Evolutionary conservation across 2,329 filamentous ascomycete species (phyloP).

Genomic region (Penicillium sp.): DNA sequence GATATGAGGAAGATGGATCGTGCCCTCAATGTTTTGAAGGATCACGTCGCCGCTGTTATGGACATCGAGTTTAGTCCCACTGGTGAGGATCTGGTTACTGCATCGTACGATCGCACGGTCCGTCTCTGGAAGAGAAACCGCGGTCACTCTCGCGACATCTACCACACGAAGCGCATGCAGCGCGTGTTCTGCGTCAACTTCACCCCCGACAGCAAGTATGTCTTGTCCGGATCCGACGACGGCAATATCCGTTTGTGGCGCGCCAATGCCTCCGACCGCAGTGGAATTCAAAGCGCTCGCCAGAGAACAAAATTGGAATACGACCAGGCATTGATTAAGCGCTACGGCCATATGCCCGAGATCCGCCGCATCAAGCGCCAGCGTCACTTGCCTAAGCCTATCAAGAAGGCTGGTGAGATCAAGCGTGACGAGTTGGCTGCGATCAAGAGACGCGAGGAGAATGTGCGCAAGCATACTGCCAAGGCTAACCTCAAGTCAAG

Average conservation of each 20-base stretch:
- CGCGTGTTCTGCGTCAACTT: slow-evolving; percentile 79
- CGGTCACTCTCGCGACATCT: slow-evolving; percentile 87
- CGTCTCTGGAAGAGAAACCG: slow-evolving; percentile 78
- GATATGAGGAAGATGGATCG: slow-evolving; percentile 90
- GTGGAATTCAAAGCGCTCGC: slow-evolving; percentile 80
- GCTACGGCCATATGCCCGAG: slow-evolving; percentile 95
- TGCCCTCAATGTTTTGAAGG: slow-evolving; percentile 85
- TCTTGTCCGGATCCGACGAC: slow-evolving; percentile 90
- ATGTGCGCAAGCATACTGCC: slow-evolving; percentile 86
- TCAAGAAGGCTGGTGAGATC: slow-evolving; percentile 96
- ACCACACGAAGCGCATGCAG: slow-evolving; percentile 98
- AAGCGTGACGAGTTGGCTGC: slow-evolving; percentile 85
- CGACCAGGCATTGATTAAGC: slow-evolving; percentile 77
- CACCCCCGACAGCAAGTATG: slow-evolving; percentile 85
- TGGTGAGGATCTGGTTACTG: slow-evolving; percentile 88
- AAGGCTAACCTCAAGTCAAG: slow-evolving; percentile 72
- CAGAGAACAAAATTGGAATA: slow-evolving; percentile 91
- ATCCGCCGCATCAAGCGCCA: slow-evolving; percentile 87
- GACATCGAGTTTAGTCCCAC: slow-evolving; percentile 95
- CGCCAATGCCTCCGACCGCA: slow-evolving; percentile 77
- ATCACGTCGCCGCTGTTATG: slow-evolving; percentile 91
- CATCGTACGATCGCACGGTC: slow-evolving; percentile 84
- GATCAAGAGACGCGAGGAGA: slow-evolving; percentile 90
- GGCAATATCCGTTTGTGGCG: slow-evolving; percentile 91
- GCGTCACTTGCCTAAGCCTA: slow-evolving; percentile 84